phyloP scores from a whole-genome alignment of 148 eudicot genomes.

The Selenicereus undatus region DNA sequence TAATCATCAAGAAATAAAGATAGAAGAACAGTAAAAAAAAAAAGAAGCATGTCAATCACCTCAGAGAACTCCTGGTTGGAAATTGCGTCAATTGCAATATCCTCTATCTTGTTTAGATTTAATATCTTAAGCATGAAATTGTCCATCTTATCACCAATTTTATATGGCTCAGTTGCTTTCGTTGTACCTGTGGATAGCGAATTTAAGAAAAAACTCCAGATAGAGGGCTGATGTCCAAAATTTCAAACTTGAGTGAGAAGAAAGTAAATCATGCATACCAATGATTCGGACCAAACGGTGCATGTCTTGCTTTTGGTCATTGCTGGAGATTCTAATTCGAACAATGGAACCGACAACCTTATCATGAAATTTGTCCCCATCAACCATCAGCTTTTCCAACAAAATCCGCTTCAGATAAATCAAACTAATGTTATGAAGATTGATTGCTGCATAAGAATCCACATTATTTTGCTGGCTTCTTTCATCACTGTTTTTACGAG shows the following conservation, averaged over 20 bases:
- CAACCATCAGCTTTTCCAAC: conserved; percentile 61
- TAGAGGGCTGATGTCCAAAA: not conserved
- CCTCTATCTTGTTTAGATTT: conserved; percentile 83
- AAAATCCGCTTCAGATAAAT: conserved; percentile 69
- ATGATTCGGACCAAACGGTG: conserved; percentile 86
- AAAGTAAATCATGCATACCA: conserved; percentile 42
- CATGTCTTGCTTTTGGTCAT: conserved; percentile 79
- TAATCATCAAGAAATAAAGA: not conserved
- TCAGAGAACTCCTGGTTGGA: conserved; percentile 92
- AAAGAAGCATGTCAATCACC: conserved; percentile 39
- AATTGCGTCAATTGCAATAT: conserved; percentile 54
- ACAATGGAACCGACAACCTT: conserved; percentile 90
- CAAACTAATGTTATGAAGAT: conserved; percentile 72
- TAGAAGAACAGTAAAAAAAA: not conserved
- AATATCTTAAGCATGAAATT: conserved; percentile 74
- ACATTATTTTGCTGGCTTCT: conserved; percentile 45
- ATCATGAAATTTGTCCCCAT: conserved; percentile 57
- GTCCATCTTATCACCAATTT: conserved; percentile 48
- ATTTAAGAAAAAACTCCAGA: not conserved
- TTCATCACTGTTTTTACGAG: conserved; percentile 49
- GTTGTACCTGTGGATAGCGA: conserved; percentile 51
- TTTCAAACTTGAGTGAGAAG: not conserved
- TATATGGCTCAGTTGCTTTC: conserved; percentile 61
- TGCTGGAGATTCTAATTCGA: conserved; percentile 68
- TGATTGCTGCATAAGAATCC: conserved; percentile 87